A percentile compares a stretch with the other conserved stretches of the same genome.
phyloP scores from a whole-genome alignment of 1,139 yeast species.

The Tardiomyces depauwii region DNA sequence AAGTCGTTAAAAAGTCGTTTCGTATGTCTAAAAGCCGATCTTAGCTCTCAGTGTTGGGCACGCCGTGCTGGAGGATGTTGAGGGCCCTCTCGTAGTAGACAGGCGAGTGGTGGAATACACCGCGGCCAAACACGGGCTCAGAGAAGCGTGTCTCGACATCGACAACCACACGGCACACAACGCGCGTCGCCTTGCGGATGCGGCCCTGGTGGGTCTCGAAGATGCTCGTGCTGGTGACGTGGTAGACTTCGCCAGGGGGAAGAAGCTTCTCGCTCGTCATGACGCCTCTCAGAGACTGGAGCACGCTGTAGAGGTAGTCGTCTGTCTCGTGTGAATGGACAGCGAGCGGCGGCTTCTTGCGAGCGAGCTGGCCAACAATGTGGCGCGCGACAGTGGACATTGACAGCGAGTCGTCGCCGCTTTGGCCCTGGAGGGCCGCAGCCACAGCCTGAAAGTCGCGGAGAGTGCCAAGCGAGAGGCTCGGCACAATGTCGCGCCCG shows the following conservation, averaged over 20 bases:
- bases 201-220: slow-evolving; percentile 22
- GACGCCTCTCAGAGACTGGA: slow-evolving; percentile 18
- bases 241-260: slow-evolving; percentile 27
- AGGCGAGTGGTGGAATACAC: slow-evolving; percentile 25
- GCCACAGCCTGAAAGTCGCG: slow-evolving; percentile 25
- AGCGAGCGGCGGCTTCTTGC: slow-evolving; percentile 16
- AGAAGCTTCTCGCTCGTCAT: slow-evolving; percentile 25
- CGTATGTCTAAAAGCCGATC: neutral
- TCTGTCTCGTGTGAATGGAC: slow-evolving; percentile 17
- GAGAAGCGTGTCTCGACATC: slow-evolving; percentile 25
- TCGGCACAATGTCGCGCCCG: slow-evolving; percentile 26
- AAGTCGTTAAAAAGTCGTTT: too few species aligned
- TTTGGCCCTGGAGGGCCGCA: slow-evolving; percentile 1
- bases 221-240: slow-evolving; percentile 20
- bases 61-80: slow-evolving; percentile 19
- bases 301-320: slow-evolving; percentile 20
- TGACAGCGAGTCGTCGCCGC: neutral
- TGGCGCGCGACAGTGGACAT: neutral
- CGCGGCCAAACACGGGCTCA: slow-evolving; percentile 26
- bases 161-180: slow-evolving; percentile 19
- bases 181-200: slow-evolving; percentile 20
- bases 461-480: slow-evolving; percentile 24
- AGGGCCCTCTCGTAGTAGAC: slow-evolving; percentile 25
- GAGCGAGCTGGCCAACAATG: slow-evolving; percentile 17
- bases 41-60: slow-evolving; percentile 8